phyloP scores from a whole-genome alignment of 805 yeast species.

The Starmerella sp. region DNA sequence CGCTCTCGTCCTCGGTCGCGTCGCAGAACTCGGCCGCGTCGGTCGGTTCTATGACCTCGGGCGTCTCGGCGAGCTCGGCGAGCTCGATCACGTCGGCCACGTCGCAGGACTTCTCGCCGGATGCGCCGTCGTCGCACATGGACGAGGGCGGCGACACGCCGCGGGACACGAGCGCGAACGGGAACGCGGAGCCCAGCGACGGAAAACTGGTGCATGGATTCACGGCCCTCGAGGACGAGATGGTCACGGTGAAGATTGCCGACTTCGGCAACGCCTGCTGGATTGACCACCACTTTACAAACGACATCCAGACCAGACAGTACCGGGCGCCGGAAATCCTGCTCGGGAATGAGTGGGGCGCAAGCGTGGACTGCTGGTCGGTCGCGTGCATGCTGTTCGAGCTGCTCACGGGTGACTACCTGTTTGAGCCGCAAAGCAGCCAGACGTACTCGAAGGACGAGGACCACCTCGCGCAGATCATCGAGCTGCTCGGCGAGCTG shows the following conservation, averaged over 20 bases:
- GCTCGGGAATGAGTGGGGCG: constrained; percentile 82
- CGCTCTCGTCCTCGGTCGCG: not conserved
- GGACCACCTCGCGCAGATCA: constrained; percentile 91
- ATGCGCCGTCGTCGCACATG: not conserved
- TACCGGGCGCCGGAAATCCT: constrained; percentile 85
- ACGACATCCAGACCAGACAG: constrained; percentile 85
- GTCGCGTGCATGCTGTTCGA: constrained; percentile 85
- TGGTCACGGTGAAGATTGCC: constrained; percentile 74
- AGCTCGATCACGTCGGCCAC: not conserved
- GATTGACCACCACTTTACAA: constrained; percentile 67
- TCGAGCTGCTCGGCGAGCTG: constrained; percentile 64
- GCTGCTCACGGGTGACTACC: constrained; percentile 82
- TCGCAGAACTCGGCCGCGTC: not conserved
- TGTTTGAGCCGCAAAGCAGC: constrained; percentile 69
- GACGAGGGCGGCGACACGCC: not conserved
- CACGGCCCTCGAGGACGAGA: constrained; percentile 28
- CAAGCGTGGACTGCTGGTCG: constrained; percentile 94
- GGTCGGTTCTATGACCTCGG: not conserved
- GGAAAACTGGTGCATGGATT: not conserved
- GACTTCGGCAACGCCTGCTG: constrained; percentile 91
- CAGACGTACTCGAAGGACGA: constrained; percentile 71
- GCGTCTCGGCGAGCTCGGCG: not conserved
- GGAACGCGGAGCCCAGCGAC: no score
- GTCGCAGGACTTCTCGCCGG: not conserved
- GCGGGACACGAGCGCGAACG: no score